phyloP scores from a whole-genome alignment of 305 asterid species.

The Fraxinus angustifolia region DNA sequence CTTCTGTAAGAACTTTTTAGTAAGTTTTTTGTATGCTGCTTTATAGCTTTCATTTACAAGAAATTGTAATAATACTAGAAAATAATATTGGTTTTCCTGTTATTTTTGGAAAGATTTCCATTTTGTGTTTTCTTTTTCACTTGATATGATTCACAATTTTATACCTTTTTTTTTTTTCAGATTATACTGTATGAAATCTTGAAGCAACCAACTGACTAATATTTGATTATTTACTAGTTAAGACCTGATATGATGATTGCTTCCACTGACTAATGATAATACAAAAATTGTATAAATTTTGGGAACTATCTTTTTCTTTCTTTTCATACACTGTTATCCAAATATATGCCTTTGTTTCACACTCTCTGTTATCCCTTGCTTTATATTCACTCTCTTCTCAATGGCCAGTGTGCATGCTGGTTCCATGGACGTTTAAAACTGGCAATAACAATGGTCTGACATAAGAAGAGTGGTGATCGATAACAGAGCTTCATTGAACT shows the following conservation, averaged over 20 bases:
- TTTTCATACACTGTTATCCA: neutral
- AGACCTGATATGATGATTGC: neutral
- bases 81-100: slow-evolving; percentile 1
- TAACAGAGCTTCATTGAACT: slow-evolving; percentile 8
- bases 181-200: neutral
- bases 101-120: neutral
- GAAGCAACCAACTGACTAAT: neutral
- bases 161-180: neutral
- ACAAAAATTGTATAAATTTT: neutral
- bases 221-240: neutral
- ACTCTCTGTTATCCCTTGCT: neutral
- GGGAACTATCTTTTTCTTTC: neutral
- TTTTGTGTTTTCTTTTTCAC: neutral
- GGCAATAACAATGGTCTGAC: slow-evolving; percentile 7
- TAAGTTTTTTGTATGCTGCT: neutral
- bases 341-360: neutral
- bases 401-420: slow-evolving; percentile 28
- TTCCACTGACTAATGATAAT: slow-evolving; percentile 4
- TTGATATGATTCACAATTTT: neutral
- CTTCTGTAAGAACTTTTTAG: neutral
- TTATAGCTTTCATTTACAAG: slow-evolving; percentile 6
- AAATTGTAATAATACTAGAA: neutral
- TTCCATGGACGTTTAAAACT: slow-evolving; percentile 14
- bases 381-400: slow-evolving; percentile 2
- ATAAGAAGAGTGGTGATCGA: slow-evolving; percentile 10